phyloP scores from a whole-genome alignment of 2,329 filamentous ascomycete genomes.

The Penicillium sp. region DNA sequence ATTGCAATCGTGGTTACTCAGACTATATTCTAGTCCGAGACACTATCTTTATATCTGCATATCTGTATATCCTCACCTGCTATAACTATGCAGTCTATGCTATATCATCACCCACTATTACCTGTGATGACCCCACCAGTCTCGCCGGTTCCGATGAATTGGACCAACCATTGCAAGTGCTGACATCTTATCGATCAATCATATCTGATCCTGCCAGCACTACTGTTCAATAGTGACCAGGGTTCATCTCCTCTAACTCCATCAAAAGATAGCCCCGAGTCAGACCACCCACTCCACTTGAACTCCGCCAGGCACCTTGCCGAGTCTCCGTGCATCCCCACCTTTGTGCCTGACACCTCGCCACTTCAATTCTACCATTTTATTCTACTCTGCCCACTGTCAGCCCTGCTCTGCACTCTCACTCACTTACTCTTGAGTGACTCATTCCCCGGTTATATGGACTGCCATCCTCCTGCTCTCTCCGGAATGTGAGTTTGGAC shows the following conservation, averaged over 20 bases:
- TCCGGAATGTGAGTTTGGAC: constrained; percentile 22
- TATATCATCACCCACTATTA: too few relatives aligned
- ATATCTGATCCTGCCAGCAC: constrained; percentile 21
- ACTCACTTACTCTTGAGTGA: background rate
- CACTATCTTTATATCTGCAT: too few relatives aligned
- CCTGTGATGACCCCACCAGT: constrained; percentile 4
- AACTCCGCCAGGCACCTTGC: background rate
- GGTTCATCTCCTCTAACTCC: too few relatives aligned
- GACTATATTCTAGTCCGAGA: too few relatives aligned
- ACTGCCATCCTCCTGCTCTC: background rate
- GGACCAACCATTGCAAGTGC: constrained; percentile 14
- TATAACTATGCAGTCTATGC: too few relatives aligned
- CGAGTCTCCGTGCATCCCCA: background rate
- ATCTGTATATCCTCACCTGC: too few relatives aligned
- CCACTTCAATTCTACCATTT: background rate
- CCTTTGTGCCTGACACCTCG: constrained; percentile 5
- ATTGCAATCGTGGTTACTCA: too few relatives aligned
- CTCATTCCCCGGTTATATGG: background rate
- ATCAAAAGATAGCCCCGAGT: background rate
- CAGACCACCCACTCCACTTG: constrained; percentile 17
- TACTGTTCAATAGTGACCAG: too few relatives aligned
- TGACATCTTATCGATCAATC: constrained; percentile 30
- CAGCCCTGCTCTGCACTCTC: background rate
- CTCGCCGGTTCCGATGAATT: constrained; percentile 5
- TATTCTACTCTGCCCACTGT: background rate